These are phyloP conservation scores for Adenanthera pavonina DNA, from an alignment of 306 rosid species.

Conservation along the genomic window DNA sequence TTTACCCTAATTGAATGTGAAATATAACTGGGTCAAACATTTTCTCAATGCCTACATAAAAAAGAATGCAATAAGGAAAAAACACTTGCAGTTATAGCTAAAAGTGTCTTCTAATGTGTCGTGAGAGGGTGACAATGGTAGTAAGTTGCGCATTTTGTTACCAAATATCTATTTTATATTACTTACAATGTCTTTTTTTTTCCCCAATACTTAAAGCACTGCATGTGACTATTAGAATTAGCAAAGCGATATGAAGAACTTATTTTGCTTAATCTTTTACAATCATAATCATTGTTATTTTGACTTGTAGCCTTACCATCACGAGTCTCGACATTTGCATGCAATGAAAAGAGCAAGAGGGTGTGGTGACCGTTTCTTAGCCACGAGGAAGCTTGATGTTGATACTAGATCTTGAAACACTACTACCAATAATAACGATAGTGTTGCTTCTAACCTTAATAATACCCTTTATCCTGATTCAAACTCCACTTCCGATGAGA, in stretches of 20 bases:
- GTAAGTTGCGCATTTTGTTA: not conserved
- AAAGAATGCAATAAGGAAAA: not conserved
- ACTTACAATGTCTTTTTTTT: too few relatives aligned
- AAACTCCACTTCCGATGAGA: not conserved
- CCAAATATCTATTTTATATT: not conserved
- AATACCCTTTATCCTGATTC: not conserved
- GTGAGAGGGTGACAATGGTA: not conserved
- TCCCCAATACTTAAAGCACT: too few relatives aligned
- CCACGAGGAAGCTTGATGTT: conserved; percentile 36
- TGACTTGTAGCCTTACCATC: conserved; percentile 55
- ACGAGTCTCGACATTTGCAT: conserved; percentile 60
- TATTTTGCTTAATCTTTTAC: too few relatives aligned
- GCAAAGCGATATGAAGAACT: too few relatives aligned
- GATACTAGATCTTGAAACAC: not conserved
- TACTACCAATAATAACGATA: not conserved
- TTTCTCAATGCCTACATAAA: not conserved
- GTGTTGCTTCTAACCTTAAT: not conserved
- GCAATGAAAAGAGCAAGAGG: conserved; percentile 62
- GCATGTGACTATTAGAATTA: too few relatives aligned
- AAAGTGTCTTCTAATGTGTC: not conserved
- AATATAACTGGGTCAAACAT: not conserved
- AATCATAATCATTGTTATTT: not conserved
- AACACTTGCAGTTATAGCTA: not conserved
- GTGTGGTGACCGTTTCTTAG: conserved; percentile 55
- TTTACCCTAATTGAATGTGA: not conserved